Conservation (phyloP, 78 protist species). For the slime mould (Dictyostelium discoideum) region DNA sequence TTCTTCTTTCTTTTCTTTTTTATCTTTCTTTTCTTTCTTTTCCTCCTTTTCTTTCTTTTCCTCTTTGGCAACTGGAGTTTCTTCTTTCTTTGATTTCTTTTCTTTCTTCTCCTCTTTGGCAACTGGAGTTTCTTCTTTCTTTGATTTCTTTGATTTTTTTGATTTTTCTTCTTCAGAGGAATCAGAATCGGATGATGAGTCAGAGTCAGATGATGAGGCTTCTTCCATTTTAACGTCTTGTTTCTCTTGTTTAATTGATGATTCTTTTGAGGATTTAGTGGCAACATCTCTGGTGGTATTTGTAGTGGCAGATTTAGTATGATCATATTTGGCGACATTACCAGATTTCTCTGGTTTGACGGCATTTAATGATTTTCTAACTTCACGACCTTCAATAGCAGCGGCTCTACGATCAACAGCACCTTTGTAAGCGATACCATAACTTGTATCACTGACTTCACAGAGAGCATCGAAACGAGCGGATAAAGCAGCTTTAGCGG, state of each 20-base stretch:
- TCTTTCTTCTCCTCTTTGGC: slow-evolving; percentile 32
- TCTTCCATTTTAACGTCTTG: neutral
- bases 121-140: neutral
- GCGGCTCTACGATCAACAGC: slow-evolving; percentile 89
- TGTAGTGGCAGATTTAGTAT: slow-evolving; percentile 1
- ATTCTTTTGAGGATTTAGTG: neutral
- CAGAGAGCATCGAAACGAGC: slow-evolving; percentile 98
- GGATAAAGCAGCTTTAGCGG: slow-evolving; percentile 96
- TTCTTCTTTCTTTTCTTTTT: neutral
- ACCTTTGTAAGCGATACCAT: slow-evolving; percentile 85
- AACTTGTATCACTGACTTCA: slow-evolving; percentile 84
- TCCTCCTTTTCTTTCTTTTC: slow-evolving; percentile 21
- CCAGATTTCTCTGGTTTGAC: slow-evolving; percentile 12
- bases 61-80: neutral
- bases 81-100: slow-evolving; percentile 19
- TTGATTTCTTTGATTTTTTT: neutral
- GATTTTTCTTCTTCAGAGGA: neutral
- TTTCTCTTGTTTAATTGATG: neutral
- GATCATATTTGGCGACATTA: slow-evolving; percentile 15
- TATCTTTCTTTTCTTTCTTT: neutral
- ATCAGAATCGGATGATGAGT: neutral
- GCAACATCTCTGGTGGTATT: slow-evolving; percentile 25
- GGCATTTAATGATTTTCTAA: neutral
- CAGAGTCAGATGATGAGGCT: slow-evolving; percentile 18
- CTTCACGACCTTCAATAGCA: slow-evolving; percentile 85